A percentile compares a stretch with the other conserved stretches of the same genome.
Conservation (phyloP, 2,329 filamentous ascomycete species). For the Cylindrodendrum hubeiense region DNA sequence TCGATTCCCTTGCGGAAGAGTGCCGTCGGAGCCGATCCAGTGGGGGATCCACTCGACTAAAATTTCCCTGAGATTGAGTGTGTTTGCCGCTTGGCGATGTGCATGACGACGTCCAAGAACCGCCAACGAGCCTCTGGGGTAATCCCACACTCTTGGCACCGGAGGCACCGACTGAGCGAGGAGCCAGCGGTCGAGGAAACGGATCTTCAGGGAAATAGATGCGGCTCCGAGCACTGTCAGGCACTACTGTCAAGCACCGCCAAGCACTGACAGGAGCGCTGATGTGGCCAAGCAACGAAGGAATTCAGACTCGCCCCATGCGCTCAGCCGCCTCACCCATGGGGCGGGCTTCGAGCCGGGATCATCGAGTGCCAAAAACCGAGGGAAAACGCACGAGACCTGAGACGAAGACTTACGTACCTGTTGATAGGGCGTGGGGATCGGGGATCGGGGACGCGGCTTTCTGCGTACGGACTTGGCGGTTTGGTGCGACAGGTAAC, state of each 20-base stretch:
- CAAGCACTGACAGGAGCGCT: too few relatives aligned
- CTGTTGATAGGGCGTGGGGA: conserved; percentile 30
- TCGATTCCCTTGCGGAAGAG: conserved; percentile 43
- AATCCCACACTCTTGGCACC: conserved; percentile 25
- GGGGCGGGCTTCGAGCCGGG: conserved; percentile 39
- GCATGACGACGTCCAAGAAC: conserved; percentile 40
- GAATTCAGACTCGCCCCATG: conserved; percentile 46
- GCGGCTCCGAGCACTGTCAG: conserved; percentile 13
- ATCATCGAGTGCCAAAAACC: conserved; percentile 41
- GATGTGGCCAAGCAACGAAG: neutral
- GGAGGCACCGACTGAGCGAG: neutral
- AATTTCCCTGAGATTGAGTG: conserved; percentile 46
- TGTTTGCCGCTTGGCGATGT: conserved; percentile 50
- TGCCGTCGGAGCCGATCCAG: conserved; percentile 47
- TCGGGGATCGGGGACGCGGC: neutral
- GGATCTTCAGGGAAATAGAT: neutral
- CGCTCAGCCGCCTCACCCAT: conserved; percentile 46
- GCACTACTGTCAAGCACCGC: too few relatives aligned
- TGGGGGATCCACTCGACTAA: conserved; percentile 46
- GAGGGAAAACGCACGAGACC: conserved; percentile 34
- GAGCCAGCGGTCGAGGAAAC: neutral
- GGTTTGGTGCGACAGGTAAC: conserved; percentile 7
- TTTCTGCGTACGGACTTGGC: neutral
- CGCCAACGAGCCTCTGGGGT: conserved; percentile 17
- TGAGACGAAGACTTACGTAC: conserved; percentile 44